phyloP scores from a whole-genome alignment of 129 eudicot species.

The Oenanthe sinensis region DNA sequence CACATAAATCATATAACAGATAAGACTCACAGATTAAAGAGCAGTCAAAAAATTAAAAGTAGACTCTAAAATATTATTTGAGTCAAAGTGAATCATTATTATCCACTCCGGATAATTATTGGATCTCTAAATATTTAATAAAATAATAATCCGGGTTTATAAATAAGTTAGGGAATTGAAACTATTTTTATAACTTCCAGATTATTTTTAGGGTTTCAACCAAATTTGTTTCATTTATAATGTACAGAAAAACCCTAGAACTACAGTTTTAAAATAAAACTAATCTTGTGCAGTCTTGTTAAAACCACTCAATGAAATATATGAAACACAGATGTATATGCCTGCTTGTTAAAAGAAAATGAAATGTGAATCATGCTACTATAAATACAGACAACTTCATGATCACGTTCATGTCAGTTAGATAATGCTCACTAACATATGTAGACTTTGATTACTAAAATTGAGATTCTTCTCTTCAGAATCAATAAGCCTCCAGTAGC shows the following conservation, averaged over 20 bases:
- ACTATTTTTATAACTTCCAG: too few relatives aligned
- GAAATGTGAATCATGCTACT: not conserved
- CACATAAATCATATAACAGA: too few relatives aligned
- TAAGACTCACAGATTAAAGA: too few relatives aligned
- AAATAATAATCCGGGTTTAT: too few relatives aligned
- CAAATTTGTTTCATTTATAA: too few relatives aligned
- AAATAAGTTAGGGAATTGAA: too few relatives aligned
- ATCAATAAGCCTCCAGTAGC: conserved; percentile 84
- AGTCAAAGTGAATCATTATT: too few relatives aligned
- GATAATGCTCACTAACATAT: not conserved
- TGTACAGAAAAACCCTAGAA: not conserved
- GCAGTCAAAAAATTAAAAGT: too few relatives aligned
- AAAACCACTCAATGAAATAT: not conserved
- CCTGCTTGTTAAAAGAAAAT: not conserved
- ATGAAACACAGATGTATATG: not conserved
- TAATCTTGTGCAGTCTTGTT: not conserved
- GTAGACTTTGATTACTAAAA: not conserved
- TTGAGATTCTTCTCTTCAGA: conserved; percentile 42
- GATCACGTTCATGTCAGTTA: not conserved
- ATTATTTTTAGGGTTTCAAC: too few relatives aligned
- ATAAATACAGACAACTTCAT: not conserved
- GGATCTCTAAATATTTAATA: too few relatives aligned
- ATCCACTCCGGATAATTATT: too few relatives aligned
- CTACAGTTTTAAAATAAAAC: not conserved
- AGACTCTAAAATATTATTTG: too few relatives aligned